Evolutionary conservation across 75 land plant genomes (phyloP).

Genomic region (Adiantum capillusveneris): DNA sequence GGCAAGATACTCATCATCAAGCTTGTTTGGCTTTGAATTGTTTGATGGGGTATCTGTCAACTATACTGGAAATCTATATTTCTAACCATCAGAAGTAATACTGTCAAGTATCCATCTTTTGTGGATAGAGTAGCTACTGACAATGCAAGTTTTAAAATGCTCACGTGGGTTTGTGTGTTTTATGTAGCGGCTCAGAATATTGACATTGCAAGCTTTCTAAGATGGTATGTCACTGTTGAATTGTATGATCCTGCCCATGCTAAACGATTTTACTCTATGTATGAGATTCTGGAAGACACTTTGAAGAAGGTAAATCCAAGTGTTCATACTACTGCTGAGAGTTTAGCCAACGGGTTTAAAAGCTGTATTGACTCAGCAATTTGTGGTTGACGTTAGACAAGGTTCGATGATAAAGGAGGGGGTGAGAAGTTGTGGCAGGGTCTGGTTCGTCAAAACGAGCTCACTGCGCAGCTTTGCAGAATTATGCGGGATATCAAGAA

Average conservation of each 20-base stretch:
- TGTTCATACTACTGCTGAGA: neutral
- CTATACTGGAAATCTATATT: no score
- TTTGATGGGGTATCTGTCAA: no score
- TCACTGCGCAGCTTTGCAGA: constrained; percentile 78
- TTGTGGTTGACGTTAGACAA: neutral
- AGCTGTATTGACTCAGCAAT: neutral
- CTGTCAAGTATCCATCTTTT: no score
- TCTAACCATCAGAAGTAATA: constrained; percentile 4
- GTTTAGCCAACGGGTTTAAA: neutral
- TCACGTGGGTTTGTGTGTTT: no score
- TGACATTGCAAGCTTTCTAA: constrained; percentile 88
- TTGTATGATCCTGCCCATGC: constrained; percentile 81
- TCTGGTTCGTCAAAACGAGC: constrained; percentile 80
- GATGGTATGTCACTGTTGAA: constrained; percentile 93
- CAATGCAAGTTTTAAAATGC: no score
- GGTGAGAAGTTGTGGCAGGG: constrained; percentile 82
- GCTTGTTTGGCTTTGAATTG: no score
- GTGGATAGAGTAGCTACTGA: no score
- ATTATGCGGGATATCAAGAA: constrained; percentile 92
- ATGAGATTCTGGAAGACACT: constrained; percentile 77
- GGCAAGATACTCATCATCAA: no score
- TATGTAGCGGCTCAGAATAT: constrained; percentile 63
- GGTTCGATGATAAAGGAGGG: constrained; percentile 31
- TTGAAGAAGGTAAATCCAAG: constrained; percentile 50
- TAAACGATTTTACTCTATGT: constrained; percentile 71